phyloP scores from a whole-genome alignment of 129 eudicot genomes.

The Tagetes erecta region DNA sequence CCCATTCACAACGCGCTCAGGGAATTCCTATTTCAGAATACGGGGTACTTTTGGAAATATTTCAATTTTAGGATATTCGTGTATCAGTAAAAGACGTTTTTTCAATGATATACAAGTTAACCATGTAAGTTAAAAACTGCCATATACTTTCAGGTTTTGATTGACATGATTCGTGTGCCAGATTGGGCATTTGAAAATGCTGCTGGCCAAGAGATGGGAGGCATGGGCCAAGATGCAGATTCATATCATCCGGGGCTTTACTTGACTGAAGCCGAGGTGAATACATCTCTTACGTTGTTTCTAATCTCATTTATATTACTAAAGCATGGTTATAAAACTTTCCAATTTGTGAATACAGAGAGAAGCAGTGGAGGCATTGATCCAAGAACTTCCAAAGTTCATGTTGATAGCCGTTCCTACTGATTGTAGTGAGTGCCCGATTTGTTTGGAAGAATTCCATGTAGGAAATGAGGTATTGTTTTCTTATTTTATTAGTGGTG shows the following conservation, averaged over 20 bases:
- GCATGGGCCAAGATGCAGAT: constrained; percentile 96
- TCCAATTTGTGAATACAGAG: constrained; percentile 40
- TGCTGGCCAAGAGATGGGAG: constrained; percentile 96
- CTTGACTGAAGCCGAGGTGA: constrained; percentile 87
- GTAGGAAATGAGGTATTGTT: constrained; percentile 83
- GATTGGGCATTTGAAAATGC: constrained; percentile 97
- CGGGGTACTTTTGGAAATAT: constrained; percentile 52
- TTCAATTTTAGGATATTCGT: neutral
- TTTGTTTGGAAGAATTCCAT: constrained; percentile 94
- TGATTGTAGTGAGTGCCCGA: constrained; percentile 97
- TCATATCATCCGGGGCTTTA: constrained; percentile 92
- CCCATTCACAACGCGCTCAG: constrained; percentile 81
- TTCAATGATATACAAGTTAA: neutral
- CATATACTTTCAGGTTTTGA: constrained; percentile 49
- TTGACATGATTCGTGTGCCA: constrained; percentile 93
- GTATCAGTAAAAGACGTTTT: neutral
- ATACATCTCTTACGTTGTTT: neutral
- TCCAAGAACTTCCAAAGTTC: constrained; percentile 97
- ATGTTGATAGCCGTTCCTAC: constrained; percentile 93
- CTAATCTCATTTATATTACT: constrained; percentile 6
- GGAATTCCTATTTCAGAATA: constrained; percentile 92
- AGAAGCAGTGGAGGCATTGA: constrained; percentile 98
- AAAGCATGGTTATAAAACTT: neutral
- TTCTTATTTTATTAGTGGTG: constrained; percentile 2
- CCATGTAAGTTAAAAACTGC: neutral